Evolutionary conservation across 768 basidiomycete species (phyloP), one percentile per base, ranked within the genome.

Genomic region (Tricholoma saponaceum): DNA sequence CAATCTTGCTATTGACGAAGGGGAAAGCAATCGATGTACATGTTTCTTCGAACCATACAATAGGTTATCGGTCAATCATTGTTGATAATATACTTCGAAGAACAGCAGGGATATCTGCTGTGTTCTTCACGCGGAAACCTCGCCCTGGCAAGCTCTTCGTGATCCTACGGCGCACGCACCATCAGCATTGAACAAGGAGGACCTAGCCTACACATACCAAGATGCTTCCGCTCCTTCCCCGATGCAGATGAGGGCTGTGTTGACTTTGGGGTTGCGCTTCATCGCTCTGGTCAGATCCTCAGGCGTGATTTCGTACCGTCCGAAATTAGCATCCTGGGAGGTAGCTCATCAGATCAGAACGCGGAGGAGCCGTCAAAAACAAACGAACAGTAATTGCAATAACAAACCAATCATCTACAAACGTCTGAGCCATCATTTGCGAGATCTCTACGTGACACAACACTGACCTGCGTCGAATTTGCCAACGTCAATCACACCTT

Each of bases 171-270:
- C 5, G 16, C 43, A 16, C 13, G 4, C 10, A 33, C n/a, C 5
- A 57, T 22, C 16, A 30, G 23, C 23, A 43, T 20, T 14, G 20
- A 16, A 20, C 39, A 20, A 46, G 61, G 28, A 28, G 28, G 28
- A 8, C 28, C 28, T 8, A 28, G 28, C 8, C 22, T 5, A 30
- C 26, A 50, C 76, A 43, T 62, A 86, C 86, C 85, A 87, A 12
- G 79, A 60, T 22, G 82, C 79, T 61, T 86, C 85, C 4, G 85
- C 84, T 9, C 85, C 84, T 65, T 87, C 85, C 13, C 85, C 85
- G 44, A 88, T 87, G 62, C 85, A 86, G 30, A 88, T 81, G 25
- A 87, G 70, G 0, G 85, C 84, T 5, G 84, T 84, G 57, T 86
- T 80, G n/a, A 88, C 85, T 67, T 86, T 88, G 4, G 83, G 78